A percentile compares a stretch with the other conserved stretches of the same genome.
These are phyloP conservation scores for Ophiostoma quercus DNA, from an alignment of 2,329 filamentous ascomycete species.

Conservation along the genomic window DNA sequence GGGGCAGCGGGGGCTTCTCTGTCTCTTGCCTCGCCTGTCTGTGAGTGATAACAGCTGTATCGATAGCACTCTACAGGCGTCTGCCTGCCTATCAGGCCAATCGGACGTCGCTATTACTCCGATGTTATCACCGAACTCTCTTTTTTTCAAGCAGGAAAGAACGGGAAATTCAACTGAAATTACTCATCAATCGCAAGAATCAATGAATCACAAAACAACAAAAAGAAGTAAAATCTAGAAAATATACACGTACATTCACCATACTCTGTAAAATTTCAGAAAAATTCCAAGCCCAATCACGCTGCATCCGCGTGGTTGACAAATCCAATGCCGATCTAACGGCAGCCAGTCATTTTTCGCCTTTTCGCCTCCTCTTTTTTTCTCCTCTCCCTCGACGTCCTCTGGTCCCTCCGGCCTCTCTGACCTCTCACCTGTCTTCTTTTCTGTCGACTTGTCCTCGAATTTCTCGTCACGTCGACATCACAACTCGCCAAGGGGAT, in stretches of 20 bases:
- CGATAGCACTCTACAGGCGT: neutral
- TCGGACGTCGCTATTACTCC: constrained; percentile 22
- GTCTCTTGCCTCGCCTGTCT: neutral
- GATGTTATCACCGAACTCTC: constrained; percentile 26
- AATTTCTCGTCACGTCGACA: neutral
- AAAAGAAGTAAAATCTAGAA: constrained; percentile 5
- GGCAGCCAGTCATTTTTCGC: constrained; percentile 11
- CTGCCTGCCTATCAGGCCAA: constrained; percentile 18
- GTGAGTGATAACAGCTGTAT: neutral
- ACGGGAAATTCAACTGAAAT: neutral
- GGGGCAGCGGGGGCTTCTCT: neutral
- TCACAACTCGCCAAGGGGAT: neutral
- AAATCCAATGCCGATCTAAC: constrained; percentile 17
- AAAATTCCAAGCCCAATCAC: constrained; percentile 2
- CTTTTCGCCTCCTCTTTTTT: constrained; percentile 2
- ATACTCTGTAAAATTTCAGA: neutral
- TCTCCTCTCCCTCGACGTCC: neutral
- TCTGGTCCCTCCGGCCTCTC: too few species aligned
- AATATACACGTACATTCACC: neutral
- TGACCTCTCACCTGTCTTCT: neutral
- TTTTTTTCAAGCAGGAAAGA: neutral
- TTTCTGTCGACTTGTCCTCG: neutral
- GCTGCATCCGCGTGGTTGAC: constrained; percentile 18
- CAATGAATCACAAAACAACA: constrained; percentile 3
- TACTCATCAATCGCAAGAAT: neutral